A percentile compares a stretch with the other conserved stretches of the same genome.
Evolutionary conservation across 441 rosid genomes (phyloP).

Genomic region (Jatropha podagrica): DNA sequence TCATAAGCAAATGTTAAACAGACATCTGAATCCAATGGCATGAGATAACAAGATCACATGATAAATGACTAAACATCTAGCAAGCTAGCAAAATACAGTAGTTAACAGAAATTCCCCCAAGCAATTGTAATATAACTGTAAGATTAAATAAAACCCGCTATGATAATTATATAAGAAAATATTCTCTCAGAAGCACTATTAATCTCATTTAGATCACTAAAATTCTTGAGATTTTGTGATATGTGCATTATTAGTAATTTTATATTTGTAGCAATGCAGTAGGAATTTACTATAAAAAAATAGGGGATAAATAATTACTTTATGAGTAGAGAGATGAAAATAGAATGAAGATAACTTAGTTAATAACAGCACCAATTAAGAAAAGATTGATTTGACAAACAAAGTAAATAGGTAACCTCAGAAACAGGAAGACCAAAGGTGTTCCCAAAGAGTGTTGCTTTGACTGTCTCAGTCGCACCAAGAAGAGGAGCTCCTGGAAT

Average conservation of each 20-base stretch:
- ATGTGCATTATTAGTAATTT: not conserved
- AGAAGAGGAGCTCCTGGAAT: slow-evolving; percentile 93
- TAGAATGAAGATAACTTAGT: slow-evolving; percentile 8
- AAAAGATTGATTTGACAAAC: slow-evolving; percentile 13
- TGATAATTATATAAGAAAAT: not conserved
- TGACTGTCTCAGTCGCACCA: slow-evolving; percentile 80
- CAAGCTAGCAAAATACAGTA: slow-evolving; percentile 12
- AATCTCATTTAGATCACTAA: slow-evolving; percentile 9
- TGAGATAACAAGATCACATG: slow-evolving; percentile 18
- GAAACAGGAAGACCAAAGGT: slow-evolving; percentile 95
- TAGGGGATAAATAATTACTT: not conserved
- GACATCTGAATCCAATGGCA: slow-evolving; percentile 17
- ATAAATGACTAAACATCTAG: slow-evolving; percentile 11
- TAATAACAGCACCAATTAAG: not conserved
- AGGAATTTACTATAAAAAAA: not conserved
- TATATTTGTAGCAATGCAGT: not conserved
- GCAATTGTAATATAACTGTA: not conserved
- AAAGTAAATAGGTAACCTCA: slow-evolving; percentile 63
- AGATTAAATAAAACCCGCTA: slow-evolving; percentile 6
- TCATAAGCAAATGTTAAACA: slow-evolving; percentile 41
- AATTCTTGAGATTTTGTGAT: not conserved
- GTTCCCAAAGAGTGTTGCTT: slow-evolving; percentile 77
- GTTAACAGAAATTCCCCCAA: slow-evolving; percentile 9
- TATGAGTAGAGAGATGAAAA: not conserved
- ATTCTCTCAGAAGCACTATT: not conserved